Conservation (phyloP, 2,329 filamentous ascomycete species). For the Samsoniella hepiali region DNA sequence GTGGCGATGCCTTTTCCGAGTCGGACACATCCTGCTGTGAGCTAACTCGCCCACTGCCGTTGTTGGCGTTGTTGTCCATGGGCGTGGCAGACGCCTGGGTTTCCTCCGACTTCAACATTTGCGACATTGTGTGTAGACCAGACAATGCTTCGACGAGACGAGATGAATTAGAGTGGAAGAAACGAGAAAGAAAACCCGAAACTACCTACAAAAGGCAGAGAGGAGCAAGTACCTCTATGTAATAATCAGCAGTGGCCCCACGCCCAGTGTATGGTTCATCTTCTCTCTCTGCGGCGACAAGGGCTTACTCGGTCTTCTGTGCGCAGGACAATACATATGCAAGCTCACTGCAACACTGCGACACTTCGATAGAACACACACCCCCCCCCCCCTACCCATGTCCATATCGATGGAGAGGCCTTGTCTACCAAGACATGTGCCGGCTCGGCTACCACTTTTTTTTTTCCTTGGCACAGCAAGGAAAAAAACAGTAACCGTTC, state of each 20-base stretch:
- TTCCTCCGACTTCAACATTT: not conserved
- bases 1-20: slow-evolving; percentile 6
- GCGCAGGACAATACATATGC: not conserved
- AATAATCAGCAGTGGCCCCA: slow-evolving; percentile 11
- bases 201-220: not conserved
- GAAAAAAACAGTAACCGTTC: not conserved
- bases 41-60: not conserved
- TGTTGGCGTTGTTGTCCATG: not conserved
- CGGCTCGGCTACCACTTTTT: not conserved
- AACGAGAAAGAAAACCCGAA: not conserved
- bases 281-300: not conserved
- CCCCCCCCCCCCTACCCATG: too few relatives aligned
- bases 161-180: not conserved
- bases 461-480: not conserved
- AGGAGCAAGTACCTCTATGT: not conserved
- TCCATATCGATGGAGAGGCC: too few relatives aligned
- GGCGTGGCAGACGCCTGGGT: not conserved
- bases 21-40: slow-evolving; percentile 4
- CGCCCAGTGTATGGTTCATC: not conserved
- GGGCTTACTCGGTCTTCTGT: slow-evolving; percentile 3
- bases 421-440: not conserved
- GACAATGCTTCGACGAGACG: not conserved
- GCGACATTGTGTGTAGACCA: not conserved
- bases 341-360: not conserved
- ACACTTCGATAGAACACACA: not conserved